Evolutionary conservation across 139 green algal genomes (phyloP), one percentile per base, ranked within the genome.

Genomic region (Pseudopediastrum boryanum): DNA sequence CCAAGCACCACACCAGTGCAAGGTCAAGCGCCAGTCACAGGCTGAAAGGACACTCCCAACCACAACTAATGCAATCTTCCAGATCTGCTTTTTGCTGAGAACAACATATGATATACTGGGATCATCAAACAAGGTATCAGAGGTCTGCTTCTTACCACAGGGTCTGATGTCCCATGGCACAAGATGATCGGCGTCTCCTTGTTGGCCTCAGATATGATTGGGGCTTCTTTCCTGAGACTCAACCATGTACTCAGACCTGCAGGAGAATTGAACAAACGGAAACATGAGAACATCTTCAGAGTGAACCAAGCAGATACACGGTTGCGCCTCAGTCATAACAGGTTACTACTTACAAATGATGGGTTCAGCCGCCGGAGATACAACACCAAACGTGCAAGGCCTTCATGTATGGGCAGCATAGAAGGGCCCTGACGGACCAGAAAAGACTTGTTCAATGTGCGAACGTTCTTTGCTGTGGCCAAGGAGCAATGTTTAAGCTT

Each of bases 231-330:
- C 38, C 84, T 52, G 66, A 96, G 77, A 0, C 89, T 87, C 54
- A 96, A 38, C 72, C 90, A 96, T 33, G 71, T 80, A 58, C 84
- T 92, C 35, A 96, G 81, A 10, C 71, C 89, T 92, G 83, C 51
- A 73, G 27, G n/a, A 38, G 21, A 41, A 63, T 23, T 35, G 63
- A 62, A n/a, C n/a, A n/a, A n/a, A n/a, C n/a, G n/a, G n/a, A n/a
- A n/a, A n/a, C n/a, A n/a, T n/a, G n/a, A n/a, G n/a, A n/a, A n/a
- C n/a, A n/a, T n/a, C n/a, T n/a, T n/a, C n/a, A n/a, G n/a, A n/a
- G n/a, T n/a, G n/a, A 16, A 58, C 48, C 48, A 58, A 19, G 48
- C 48, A 58, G 16, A 16, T 16, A 58, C 16, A 58, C 16, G 48
- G 16, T 58, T 58, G 48, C 16, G 19, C 48, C 48, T 58, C 48